phyloP scores from a whole-genome alignment of 352 stramenopile species.

The Phytophthora meadii region DNA sequence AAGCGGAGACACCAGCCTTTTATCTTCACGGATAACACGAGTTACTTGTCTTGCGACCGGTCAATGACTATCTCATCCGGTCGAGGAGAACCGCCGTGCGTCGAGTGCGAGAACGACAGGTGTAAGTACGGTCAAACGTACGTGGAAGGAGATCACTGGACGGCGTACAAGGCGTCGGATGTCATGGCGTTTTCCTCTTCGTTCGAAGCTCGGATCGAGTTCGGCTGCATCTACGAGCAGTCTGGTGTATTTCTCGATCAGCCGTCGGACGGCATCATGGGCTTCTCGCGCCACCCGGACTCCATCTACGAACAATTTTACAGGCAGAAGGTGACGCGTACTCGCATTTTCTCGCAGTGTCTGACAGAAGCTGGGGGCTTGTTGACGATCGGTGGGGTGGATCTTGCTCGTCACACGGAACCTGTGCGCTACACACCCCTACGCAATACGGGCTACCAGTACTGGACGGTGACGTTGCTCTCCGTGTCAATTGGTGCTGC shows the following conservation, averaged over 20 bases:
- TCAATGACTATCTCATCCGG: slow-evolving; percentile 27
- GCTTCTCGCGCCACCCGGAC: slow-evolving; percentile 91
- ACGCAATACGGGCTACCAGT: slow-evolving; percentile 74
- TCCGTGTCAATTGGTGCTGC: slow-evolving; percentile 51
- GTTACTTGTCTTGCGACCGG: slow-evolving; percentile 58
- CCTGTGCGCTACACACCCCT: slow-evolving; percentile 91
- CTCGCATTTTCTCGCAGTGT: slow-evolving; percentile 94
- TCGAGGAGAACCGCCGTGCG: slow-evolving; percentile 27
- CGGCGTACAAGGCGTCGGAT: slow-evolving; percentile 90
- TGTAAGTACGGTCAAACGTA: slow-evolving; percentile 94
- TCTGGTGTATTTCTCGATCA: slow-evolving; percentile 93
- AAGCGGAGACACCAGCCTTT: slow-evolving; percentile 88
- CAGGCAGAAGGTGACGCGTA: slow-evolving; percentile 73
- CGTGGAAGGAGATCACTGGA: slow-evolving; percentile 94
- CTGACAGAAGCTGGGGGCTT: slow-evolving; percentile 88
- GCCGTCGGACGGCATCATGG: slow-evolving; percentile 97
- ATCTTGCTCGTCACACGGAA: slow-evolving; percentile 66
- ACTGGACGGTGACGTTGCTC: slow-evolving; percentile 79
- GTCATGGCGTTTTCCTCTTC: slow-evolving; percentile 55
- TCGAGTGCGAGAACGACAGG: slow-evolving; percentile 58
- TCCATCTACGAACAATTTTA: slow-evolving; percentile 94
- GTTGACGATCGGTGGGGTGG: slow-evolving; percentile 93
- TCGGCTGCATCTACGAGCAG: slow-evolving; percentile 95
- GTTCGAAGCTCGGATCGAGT: slow-evolving; percentile 75
- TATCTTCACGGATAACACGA: slow-evolving; percentile 50